phyloP scores from a whole-genome alignment of 2,329 filamentous ascomycete species.

The Talaromyces sp. region DNA sequence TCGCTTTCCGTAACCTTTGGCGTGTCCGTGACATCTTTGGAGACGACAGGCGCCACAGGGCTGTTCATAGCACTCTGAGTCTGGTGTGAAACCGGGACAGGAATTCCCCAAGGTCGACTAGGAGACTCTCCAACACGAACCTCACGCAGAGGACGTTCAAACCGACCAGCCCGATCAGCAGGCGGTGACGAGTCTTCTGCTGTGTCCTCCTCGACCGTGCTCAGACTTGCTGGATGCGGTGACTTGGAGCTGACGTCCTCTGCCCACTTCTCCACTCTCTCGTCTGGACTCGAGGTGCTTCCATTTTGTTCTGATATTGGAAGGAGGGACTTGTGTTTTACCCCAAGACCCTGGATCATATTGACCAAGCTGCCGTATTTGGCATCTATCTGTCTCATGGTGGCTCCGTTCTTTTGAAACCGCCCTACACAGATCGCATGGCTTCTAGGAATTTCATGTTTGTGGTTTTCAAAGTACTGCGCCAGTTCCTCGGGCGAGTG shows the following conservation, averaged over 20 bases:
- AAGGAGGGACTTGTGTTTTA: slow-evolving; percentile 83
- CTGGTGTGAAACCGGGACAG: slow-evolving; percentile 60
- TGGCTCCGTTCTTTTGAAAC: slow-evolving; percentile 74
- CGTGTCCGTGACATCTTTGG: slow-evolving; percentile 16
- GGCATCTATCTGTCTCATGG: slow-evolving; percentile 82
- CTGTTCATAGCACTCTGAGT: slow-evolving; percentile 23
- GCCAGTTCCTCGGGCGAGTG: slow-evolving; percentile 92
- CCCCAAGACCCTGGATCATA: slow-evolving; percentile 88
- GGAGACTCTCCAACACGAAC: slow-evolving; percentile 91
- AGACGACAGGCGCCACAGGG: slow-evolving; percentile 17
- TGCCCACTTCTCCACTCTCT: slow-evolving; percentile 82
- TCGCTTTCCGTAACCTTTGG: slow-evolving; percentile 10
- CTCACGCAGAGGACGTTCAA: slow-evolving; percentile 81
- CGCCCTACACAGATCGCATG: slow-evolving; percentile 88
- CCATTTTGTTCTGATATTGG: slow-evolving; percentile 45
- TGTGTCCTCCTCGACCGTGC: slow-evolving; percentile 35
- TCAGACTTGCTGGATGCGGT: slow-evolving; percentile 33
- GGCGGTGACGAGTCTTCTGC: neutral
- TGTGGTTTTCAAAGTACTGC: slow-evolving; percentile 89
- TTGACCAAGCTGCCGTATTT: slow-evolving; percentile 82
- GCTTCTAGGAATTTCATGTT: slow-evolving; percentile 88
- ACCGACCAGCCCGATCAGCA: slow-evolving; percentile 64
- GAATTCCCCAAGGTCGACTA: slow-evolving; percentile 88
- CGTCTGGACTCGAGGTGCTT: slow-evolving; percentile 51
- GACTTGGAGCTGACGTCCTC: slow-evolving; percentile 63